These are phyloP conservation scores for Leucocoprinus leucothites DNA, from an alignment of 768 basidiomycete species.

Conservation along the genomic window DNA sequence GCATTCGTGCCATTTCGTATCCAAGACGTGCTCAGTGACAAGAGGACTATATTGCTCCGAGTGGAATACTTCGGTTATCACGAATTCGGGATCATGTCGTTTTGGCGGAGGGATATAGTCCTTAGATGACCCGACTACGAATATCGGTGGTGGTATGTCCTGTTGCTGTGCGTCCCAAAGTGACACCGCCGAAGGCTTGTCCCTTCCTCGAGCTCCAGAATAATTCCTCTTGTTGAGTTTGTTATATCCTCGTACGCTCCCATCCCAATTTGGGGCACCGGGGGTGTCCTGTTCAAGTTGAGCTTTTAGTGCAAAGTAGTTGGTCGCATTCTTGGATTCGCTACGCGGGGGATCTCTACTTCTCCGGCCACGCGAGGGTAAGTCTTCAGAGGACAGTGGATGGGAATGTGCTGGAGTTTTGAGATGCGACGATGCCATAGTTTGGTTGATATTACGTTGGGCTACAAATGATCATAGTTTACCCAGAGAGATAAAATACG, in stretches of 20 bases:
- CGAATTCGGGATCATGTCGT: slow-evolving; percentile 23
- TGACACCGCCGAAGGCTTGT: slow-evolving; percentile 31
- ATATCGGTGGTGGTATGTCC: slow-evolving; percentile 28
- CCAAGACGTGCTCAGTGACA: slow-evolving; percentile 48
- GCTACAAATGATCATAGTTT: slow-evolving; percentile 3
- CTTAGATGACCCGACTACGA: slow-evolving; percentile 40
- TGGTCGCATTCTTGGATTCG: slow-evolving; percentile 30
- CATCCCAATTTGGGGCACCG: slow-evolving; percentile 35
- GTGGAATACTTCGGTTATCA: slow-evolving; percentile 33
- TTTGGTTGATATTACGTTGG: slow-evolving; percentile 1
- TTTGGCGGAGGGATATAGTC: slow-evolving; percentile 21
- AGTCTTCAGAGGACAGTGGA: slow-evolving; percentile 63
- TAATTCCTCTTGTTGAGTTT: slow-evolving; percentile 34
- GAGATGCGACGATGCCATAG: slow-evolving; percentile 36
- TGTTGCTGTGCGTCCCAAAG: slow-evolving; percentile 34
- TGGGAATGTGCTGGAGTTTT: slow-evolving; percentile 68
- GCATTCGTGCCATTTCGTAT: slow-evolving; percentile 74
- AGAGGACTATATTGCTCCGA: slow-evolving; percentile 27
- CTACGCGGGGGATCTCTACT: slow-evolving; percentile 27
- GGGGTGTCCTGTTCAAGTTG: slow-evolving; percentile 49
- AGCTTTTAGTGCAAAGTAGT: slow-evolving; percentile 62
- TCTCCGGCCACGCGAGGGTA: slow-evolving; percentile 37
- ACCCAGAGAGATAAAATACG: neutral
- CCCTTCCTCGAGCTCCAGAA: slow-evolving; percentile 19
- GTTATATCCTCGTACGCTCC: slow-evolving; percentile 55